A percentile compares a stretch with the other conserved stretches of the same genome.
Conservation (phyloP, 2,329 filamentous ascomycete genomes). For the Tolypocladium tropicale region DNA sequence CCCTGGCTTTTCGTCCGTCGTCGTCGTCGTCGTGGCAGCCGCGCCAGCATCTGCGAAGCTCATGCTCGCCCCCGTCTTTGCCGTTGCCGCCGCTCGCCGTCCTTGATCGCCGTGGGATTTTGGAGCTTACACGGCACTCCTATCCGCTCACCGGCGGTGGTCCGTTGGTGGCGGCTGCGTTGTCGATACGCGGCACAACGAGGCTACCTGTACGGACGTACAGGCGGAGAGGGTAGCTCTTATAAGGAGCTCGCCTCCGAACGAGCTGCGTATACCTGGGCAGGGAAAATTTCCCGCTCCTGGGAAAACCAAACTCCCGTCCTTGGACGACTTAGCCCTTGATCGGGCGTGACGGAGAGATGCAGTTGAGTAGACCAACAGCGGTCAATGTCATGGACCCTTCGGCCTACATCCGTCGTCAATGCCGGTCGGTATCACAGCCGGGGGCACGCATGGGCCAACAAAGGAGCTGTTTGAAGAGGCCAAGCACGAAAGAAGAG, state of each 20-base stretch:
- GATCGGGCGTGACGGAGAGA: background rate
- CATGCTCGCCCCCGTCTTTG: background rate
- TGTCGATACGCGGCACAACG: background rate
- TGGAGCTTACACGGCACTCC: background rate
- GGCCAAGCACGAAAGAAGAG: too few species aligned
- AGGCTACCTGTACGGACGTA: background rate
- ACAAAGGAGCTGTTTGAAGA: background rate
- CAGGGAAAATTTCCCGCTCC: background rate
- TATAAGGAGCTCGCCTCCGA: too few species aligned
- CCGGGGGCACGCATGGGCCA: background rate
- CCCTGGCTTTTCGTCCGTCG: background rate
- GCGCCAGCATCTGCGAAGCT: background rate
- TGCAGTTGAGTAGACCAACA: background rate
- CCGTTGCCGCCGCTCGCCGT: background rate
- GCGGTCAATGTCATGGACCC: background rate
- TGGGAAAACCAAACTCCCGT: background rate
- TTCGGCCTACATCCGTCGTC: background rate
- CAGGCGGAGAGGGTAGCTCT: background rate
- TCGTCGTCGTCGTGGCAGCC: background rate
- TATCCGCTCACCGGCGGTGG: background rate
- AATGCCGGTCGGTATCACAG: background rate
- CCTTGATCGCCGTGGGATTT: background rate
- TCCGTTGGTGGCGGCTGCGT: background rate
- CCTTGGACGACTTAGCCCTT: background rate
- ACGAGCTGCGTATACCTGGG: background rate